Base-by-base conservation (phyloP, 176 grass and related monocot genomes). In the Oryza longistaminata region DNA sequence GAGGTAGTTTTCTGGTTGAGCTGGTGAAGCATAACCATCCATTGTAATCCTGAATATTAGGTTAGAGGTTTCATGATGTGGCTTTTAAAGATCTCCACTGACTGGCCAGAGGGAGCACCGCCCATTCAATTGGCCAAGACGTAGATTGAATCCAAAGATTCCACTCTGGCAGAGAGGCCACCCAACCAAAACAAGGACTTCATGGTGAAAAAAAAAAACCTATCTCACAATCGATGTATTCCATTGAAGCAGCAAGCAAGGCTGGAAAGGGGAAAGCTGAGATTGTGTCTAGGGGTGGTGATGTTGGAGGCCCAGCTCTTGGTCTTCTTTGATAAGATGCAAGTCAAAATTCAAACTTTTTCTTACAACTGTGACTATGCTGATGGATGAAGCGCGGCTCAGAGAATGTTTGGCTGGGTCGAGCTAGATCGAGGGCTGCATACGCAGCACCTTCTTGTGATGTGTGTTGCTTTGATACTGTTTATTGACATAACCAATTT, bases 21-120 rank as follows among this genome's bases (percentile, higher is more conserved):
- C 66, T 97, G 76, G 91, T n/a, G n/a, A n/a, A 97, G 70, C 94
- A 97, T 88, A 97, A 97, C 64, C 94, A 97, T 75, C 94, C 94
- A 55, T n/a, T 91, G 89, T 78, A 92, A 93, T 83, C 94, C 94
- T 81, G 91, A 97, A 79, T n/a, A 97, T 97, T n/a, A n/a, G 91
- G 94, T 93, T 22, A 90, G 91, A 55, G n/a, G n/a, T n/a, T 97
- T 97, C 89, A 97, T 97, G 94, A 93, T 93, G 89, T 97, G 94
- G n/a, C n/a, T 66, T 97, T 97, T 78, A 91, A 87, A 82, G 86
- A 90, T 77, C 86, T 90, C 61, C 83, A n/a, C 80, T 71, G 88
- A 93, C 73, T 90, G 91, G 89, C n/a, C 87, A 93, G 82, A 90
- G 82, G 80, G 88, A 96, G 39, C 91, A 91, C 86, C 91, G 89